Evolutionary conservation across 179 eudicot species (phyloP), one percentile per base, ranked within the genome.

Genomic region (Heliamphora pulchella): DNA sequence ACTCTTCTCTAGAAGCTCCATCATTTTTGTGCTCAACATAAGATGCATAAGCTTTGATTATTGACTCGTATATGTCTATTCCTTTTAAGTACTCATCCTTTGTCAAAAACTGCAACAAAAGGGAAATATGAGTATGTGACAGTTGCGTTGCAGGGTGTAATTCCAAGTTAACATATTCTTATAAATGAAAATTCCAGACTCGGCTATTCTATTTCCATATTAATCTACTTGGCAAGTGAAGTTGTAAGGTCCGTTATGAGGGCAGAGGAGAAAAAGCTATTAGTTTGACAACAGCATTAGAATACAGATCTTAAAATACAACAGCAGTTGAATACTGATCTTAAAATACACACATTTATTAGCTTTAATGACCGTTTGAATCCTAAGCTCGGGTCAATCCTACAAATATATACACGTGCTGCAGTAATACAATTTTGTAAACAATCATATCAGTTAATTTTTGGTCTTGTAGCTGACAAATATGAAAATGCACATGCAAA

Each of bases 71-170:
- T 4, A 88, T 62, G 79, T 86, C 88, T 2, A 90, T 87, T 69
- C 97, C 95, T 87, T 86, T 87, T 41, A 90, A 73, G 86, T 92
- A 89, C 75, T 94, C 98, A 41, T 85, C 89, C 83, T 83, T 78
- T 83, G 86, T 91, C 80, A 92, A 71, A 80, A 86, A 91, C 96
- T 92, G 91, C 90, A 88, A 17, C 78, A 76, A 3, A 75, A 79
- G 43, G 71, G 47, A 67, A 67, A 67, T 41, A 67, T n/a, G 20
- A 44, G 55, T 53, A 78, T 51, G 62, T 1, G n/a, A 57, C 43
- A 67, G 61, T 73, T 76, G 80, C 73, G 68, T 1, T 68, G 48
- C 71, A 61, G 50, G 48, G 69, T 14, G 46, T 43, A 65, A 46
- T 22, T 22, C 20, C 55, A 47, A 70, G 74, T 70, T 70, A 47